These are phyloP conservation scores for Exophiala calicioides DNA, from an alignment of 2,329 filamentous ascomycete genomes.

Conservation along the genomic window DNA sequence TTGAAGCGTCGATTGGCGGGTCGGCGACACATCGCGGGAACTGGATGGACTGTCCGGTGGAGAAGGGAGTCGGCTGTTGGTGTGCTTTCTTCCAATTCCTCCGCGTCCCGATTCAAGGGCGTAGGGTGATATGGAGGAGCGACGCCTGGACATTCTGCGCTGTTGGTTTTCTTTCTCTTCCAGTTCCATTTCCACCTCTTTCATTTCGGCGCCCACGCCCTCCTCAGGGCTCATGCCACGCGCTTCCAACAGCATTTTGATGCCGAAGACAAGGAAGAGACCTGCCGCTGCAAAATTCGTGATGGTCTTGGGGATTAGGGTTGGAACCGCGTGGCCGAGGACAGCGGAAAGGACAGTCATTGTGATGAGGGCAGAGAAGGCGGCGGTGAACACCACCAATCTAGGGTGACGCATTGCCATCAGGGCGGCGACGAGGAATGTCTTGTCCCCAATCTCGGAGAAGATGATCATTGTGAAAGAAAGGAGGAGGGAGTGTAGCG, in stretches of 20 bases:
- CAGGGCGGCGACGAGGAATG: constrained; percentile 91
- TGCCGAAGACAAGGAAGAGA: constrained; percentile 87
- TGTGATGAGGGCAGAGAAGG: constrained; percentile 83
- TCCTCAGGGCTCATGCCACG: constrained; percentile 85
- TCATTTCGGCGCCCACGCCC: constrained; percentile 94
- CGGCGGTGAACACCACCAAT: constrained; percentile 88
- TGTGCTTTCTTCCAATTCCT: constrained; percentile 62
- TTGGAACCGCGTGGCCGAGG: constrained; percentile 87
- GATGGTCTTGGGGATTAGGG: constrained; percentile 83
- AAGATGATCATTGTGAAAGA: constrained; percentile 97
- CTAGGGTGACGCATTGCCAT: constrained; percentile 99
- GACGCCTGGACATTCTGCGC: constrained; percentile 60
- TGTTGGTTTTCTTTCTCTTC: constrained; percentile 86
- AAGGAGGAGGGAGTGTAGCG: constrained; percentile 83
- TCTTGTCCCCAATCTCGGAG: constrained; percentile 97
- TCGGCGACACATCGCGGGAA: constrained; percentile 59
- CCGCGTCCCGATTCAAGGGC: constrained; percentile 77
- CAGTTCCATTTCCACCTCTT: constrained; percentile 90
- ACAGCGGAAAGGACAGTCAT: constrained; percentile 96
- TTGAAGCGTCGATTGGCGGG: constrained; percentile 47
- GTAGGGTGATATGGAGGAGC: constrained; percentile 70
- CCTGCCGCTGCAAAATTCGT: constrained; percentile 83
- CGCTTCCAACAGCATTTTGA: constrained; percentile 80
- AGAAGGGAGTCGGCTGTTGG: constrained; percentile 75
- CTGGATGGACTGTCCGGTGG: constrained; percentile 76